Percentiles rank a stretch among this genome's conserved stretches.
Conservation (phyloP, 2,329 filamentous ascomycete genomes). For the Aspergillus fumigatus region DNA sequence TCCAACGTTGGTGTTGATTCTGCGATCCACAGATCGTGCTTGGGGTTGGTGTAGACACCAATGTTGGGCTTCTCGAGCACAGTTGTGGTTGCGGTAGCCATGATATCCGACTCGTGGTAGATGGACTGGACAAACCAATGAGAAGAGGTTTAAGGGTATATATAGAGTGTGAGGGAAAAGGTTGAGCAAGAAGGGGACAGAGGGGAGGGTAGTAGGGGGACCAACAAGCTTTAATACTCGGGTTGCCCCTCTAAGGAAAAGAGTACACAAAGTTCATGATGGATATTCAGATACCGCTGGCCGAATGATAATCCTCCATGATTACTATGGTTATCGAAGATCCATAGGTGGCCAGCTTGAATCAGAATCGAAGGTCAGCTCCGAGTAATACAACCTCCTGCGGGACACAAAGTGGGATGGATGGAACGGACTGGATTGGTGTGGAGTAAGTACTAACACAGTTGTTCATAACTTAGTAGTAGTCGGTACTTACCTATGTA, state of each 20-base stretch:
- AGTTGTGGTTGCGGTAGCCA: slow-evolving; percentile 29
- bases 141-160: background rate
- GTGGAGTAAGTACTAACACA: background rate
- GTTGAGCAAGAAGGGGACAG: slow-evolving; percentile 8
- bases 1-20: slow-evolving; percentile 72
- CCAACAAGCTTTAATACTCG: slow-evolving; percentile 15
- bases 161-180: slow-evolving; percentile 3
- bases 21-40: slow-evolving; percentile 84
- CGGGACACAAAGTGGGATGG: slow-evolving; percentile 1
- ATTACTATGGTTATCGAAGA: background rate
- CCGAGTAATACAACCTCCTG: slow-evolving; percentile 4
- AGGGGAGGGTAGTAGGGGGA: slow-evolving; percentile 9
- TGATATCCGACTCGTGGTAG: slow-evolving; percentile 11
- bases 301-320: background rate
- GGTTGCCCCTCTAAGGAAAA: slow-evolving; percentile 13
- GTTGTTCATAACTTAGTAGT: background rate
- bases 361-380: background rate
- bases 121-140: background rate
- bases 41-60: slow-evolving; percentile 91
- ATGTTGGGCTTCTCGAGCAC: slow-evolving; percentile 74
- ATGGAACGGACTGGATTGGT: background rate
- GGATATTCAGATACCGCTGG: background rate
- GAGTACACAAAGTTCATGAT: slow-evolving; percentile 4
- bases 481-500: background rate
- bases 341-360: background rate